A percentile compares a stretch with the other conserved stretches of the same genome.
Conservation (phyloP, 2,329 filamentous ascomycete genomes). For the Colletotrichum limetticola region DNA sequence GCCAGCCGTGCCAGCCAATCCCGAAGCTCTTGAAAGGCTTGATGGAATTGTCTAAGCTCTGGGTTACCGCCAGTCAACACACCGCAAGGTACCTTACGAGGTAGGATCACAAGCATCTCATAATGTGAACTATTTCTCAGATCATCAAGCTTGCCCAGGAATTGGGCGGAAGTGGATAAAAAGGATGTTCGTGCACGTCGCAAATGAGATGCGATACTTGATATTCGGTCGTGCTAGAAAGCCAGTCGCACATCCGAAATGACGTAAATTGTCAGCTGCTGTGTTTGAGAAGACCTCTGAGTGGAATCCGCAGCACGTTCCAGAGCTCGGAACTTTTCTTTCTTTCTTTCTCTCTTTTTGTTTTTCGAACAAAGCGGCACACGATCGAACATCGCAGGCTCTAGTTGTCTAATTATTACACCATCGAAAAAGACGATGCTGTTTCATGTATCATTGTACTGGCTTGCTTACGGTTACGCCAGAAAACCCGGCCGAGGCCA, state of each 20-base stretch:
- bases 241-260: neutral
- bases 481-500: too few species aligned
- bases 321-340: neutral
- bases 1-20: neutral
- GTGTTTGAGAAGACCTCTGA: too few species aligned
- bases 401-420: too few species aligned
- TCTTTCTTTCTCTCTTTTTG: too few species aligned
- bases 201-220: neutral
- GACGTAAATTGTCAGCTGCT: neutral
- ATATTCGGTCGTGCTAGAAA: neutral
- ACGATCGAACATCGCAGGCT: too few species aligned
- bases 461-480: too few species aligned
- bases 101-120: neutral
- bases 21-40: neutral
- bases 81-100: neutral
- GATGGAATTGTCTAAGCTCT: neutral
- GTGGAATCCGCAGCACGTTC: neutral
- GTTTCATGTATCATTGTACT: too few species aligned
- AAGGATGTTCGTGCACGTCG: neutral
- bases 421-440: too few species aligned
- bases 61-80: neutral
- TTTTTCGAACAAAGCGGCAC: too few species aligned
- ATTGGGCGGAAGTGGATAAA: neutral
- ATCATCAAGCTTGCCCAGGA: neutral
- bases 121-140: neutral